Conservation (phyloP, 441 rosid species). For the Eruca vesicaria region DNA sequence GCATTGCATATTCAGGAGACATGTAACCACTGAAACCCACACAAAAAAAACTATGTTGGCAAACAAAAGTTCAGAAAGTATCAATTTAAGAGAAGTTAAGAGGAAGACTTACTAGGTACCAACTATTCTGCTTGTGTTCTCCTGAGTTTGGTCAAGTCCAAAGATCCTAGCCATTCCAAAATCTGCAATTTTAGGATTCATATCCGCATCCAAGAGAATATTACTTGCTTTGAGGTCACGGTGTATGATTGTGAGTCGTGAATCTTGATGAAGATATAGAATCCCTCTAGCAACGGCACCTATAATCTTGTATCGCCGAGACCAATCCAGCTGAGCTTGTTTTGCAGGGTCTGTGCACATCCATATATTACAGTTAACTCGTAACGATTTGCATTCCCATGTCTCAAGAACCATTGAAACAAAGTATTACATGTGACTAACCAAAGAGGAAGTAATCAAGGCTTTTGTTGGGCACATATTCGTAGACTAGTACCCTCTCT, state of each 20-base stretch:
- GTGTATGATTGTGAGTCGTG: constrained; percentile 45
- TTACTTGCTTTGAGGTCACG: constrained; percentile 57
- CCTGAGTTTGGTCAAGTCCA: constrained; percentile 2
- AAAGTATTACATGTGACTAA: constrained; percentile 5
- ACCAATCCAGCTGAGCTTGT: constrained; percentile 36
- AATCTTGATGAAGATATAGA: constrained; percentile 53
- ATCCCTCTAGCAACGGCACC: constrained; percentile 47
- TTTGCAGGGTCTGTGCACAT: constrained; percentile 36
- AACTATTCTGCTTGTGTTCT: constrained; percentile 15
- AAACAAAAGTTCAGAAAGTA: not conserved
- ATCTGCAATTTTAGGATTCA: constrained; percentile 47
- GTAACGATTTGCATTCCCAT: not conserved
- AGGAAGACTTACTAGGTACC: constrained; percentile 17
- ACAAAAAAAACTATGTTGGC: not conserved
- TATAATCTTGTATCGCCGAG: constrained; percentile 40
- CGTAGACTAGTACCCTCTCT: constrained; percentile 57
- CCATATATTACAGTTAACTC: not conserved
- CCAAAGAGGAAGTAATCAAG: constrained; percentile 49
- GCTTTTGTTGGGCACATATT: constrained; percentile 53
- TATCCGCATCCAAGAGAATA: constrained; percentile 38
- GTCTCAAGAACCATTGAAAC: not conserved
- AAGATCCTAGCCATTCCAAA: constrained; percentile 28
- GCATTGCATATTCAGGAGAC: constrained; percentile 24
- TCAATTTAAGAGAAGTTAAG: not conserved
- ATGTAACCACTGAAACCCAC: constrained; percentile 12